These are phyloP conservation scores for Metarhizium sp. DNA, from an alignment of 2,329 filamentous ascomycete genomes.

Conservation along the genomic window DNA sequence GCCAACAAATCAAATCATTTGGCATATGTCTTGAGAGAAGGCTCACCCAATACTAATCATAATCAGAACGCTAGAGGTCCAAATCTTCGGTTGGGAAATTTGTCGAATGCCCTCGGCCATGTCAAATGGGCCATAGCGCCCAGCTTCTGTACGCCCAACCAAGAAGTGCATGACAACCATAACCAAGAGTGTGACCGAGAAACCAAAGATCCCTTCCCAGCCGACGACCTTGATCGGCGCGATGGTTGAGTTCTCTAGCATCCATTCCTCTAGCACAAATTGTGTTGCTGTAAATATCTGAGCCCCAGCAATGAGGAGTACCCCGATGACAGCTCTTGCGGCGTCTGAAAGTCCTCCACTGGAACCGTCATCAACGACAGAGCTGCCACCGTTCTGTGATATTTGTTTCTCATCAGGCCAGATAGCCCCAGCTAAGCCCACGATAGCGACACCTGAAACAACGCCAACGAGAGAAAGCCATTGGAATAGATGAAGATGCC, in stretches of 20 bases:
- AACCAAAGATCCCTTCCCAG: constrained; percentile 93
- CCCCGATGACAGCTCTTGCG: constrained; percentile 62
- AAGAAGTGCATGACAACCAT: constrained; percentile 74
- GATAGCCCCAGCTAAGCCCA: constrained; percentile 81
- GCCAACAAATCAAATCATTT: not conserved
- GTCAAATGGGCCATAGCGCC: constrained; percentile 80
- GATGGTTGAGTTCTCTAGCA: constrained; percentile 56
- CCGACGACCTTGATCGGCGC: constrained; percentile 87
- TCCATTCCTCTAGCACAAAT: constrained; percentile 92
- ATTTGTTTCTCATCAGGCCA: constrained; percentile 56
- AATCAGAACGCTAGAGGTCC: constrained; percentile 73
- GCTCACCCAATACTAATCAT: constrained; percentile 93
- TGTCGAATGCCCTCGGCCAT: constrained; percentile 76
- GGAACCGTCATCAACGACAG: constrained; percentile 26
- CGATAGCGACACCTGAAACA: constrained; percentile 77
- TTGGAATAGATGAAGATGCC: constrained; percentile 76
- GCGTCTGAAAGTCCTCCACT: constrained; percentile 28
- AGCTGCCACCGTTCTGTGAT: constrained; percentile 18
- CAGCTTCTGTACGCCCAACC: constrained; percentile 65
- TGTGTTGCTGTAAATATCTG: constrained; percentile 96
- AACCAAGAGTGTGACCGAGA: constrained; percentile 63
- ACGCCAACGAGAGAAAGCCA: constrained; percentile 86
- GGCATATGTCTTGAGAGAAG: not conserved
- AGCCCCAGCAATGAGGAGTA: constrained; percentile 83
- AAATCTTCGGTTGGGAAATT: constrained; percentile 60